phyloP scores from a whole-genome alignment of 2,329 filamentous ascomycete genomes.

The Phaeophleospora eucalypticola region DNA sequence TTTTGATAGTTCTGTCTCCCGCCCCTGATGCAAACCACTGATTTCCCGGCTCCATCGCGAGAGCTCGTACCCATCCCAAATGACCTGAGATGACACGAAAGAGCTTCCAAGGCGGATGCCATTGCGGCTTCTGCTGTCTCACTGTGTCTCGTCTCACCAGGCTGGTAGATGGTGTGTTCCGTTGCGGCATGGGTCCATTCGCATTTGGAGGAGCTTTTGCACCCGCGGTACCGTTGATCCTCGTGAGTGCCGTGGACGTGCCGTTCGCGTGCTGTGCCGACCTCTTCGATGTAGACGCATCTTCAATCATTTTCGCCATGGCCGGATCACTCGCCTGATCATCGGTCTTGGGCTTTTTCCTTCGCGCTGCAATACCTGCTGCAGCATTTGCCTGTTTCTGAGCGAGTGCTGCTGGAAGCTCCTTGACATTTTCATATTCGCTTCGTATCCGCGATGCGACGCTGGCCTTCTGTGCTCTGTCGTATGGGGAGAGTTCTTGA shows the following conservation, averaged over 20 bases:
- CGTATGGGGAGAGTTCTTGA: constrained; percentile 41
- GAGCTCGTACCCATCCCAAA: constrained; percentile 83
- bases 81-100: constrained; percentile 97
- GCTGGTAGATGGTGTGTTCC: constrained; percentile 51
- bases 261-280: constrained; percentile 42
- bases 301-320: constrained; percentile 65
- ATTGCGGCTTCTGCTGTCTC: constrained; percentile 74
- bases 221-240: constrained; percentile 44
- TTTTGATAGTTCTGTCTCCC: constrained; percentile 95
- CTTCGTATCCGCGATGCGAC: constrained; percentile 58
- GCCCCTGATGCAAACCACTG: constrained; percentile 96
- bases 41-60: constrained; percentile 93
- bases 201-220: constrained; percentile 50
- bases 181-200: constrained; percentile 50
- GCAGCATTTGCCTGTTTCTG: constrained; percentile 68
- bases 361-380: constrained; percentile 54
- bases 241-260: constrained; percentile 56
- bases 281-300: constrained; percentile 49
- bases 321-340: constrained; percentile 51
- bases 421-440: constrained; percentile 75
- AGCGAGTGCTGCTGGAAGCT: constrained; percentile 71
- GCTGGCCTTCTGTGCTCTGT: constrained; percentile 44
- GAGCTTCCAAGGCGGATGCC: constrained; percentile 97
- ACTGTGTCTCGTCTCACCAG: constrained; percentile 62
- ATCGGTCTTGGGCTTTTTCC: constrained; percentile 59